These are phyloP conservation scores for Lipomyces yarrowii DNA, from an alignment of 1,139 yeast genomes.

Conservation along the genomic window DNA sequence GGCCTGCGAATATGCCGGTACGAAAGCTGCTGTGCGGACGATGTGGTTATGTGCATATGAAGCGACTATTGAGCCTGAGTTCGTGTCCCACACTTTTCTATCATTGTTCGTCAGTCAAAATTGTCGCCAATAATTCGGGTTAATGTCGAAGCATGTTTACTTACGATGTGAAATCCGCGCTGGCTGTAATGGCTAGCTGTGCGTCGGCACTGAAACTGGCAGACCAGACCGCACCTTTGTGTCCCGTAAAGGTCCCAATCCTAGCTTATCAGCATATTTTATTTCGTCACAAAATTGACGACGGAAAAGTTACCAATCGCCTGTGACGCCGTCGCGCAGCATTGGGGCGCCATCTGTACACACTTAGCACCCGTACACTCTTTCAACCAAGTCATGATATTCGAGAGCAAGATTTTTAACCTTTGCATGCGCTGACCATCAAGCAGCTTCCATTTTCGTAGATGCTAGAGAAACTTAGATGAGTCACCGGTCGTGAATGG, in stretches of 20 bases:
- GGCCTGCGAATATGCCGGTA: slow-evolving; percentile 22
- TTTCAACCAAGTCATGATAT: not conserved
- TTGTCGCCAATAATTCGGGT: not conserved
- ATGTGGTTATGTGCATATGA: slow-evolving; percentile 42
- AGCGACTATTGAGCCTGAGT: slow-evolving; percentile 37
- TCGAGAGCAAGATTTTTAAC: slow-evolving; percentile 28
- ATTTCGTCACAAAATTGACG: not conserved
- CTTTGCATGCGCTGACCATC: slow-evolving; percentile 45
- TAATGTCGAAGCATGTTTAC: not conserved
- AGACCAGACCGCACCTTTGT: slow-evolving; percentile 47
- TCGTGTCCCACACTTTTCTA: slow-evolving; percentile 42
- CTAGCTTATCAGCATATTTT: slow-evolving; percentile 10
- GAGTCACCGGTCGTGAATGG: slow-evolving; percentile 47
- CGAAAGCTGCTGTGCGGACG: slow-evolving; percentile 39
- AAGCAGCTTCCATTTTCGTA: slow-evolving; percentile 33
- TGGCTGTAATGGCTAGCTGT: slow-evolving; percentile 40
- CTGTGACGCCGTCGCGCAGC: slow-evolving; percentile 45
- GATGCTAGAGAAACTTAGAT: slow-evolving; percentile 40
- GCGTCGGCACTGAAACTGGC: slow-evolving; percentile 41
- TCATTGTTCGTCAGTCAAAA: not conserved
- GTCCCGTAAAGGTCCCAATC: slow-evolving; percentile 46
- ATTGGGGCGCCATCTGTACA: slow-evolving; percentile 45
- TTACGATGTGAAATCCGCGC: slow-evolving; percentile 45
- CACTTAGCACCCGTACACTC: not conserved
- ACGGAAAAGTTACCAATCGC: slow-evolving; percentile 41